Percentiles rank a stretch among this genome's conserved stretches.
Conservation (phyloP, 2,329 filamentous ascomycete genomes). For the Penicillium sp. region DNA sequence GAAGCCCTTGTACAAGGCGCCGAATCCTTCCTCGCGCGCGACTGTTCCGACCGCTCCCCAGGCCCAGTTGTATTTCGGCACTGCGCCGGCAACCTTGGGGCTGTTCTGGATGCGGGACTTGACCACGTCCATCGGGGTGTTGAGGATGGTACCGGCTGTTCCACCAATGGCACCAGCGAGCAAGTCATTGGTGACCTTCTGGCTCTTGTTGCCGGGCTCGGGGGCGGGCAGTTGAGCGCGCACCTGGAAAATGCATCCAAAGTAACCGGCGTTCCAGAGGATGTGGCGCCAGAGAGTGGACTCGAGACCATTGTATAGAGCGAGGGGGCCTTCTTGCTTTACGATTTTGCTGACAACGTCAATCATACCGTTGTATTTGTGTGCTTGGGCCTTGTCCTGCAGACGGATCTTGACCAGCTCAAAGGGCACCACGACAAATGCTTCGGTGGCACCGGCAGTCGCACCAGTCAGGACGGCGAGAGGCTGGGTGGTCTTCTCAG, state of each 20-base stretch:
- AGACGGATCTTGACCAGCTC: constrained; percentile 98
- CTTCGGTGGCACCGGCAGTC: constrained; percentile 89
- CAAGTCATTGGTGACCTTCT: constrained; percentile 82
- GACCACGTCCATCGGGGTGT: constrained; percentile 95
- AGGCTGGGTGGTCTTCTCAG: constrained; percentile 82
- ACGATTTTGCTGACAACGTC: constrained; percentile 64
- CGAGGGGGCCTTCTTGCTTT: constrained; percentile 74
- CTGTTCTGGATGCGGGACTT: constrained; percentile 98
- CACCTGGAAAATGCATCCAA: constrained; percentile 98
- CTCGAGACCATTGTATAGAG: constrained; percentile 95
- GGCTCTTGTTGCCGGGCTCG: constrained; percentile 65
- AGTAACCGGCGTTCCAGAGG: constrained; percentile 93
- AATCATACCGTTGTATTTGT: constrained; percentile 58
- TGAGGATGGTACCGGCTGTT: constrained; percentile 83
- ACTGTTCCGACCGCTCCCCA: constrained; percentile 83
- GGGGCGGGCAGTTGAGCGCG: constrained; percentile 75
- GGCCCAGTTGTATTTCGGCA: constrained; percentile 98
- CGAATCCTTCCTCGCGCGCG: constrained; percentile 87
- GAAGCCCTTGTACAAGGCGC: constrained; percentile 95
- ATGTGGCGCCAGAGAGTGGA: constrained; percentile 95
- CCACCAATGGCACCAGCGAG: constrained; percentile 83
- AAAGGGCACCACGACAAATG: constrained; percentile 96
- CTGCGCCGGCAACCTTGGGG: constrained; percentile 71
- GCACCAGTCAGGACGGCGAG: constrained; percentile 92
- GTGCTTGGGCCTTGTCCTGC: constrained; percentile 89